phyloP scores from a whole-genome alignment of 495 filamentous ascomycete genomes.

The Trichocladium antarcticum region DNA sequence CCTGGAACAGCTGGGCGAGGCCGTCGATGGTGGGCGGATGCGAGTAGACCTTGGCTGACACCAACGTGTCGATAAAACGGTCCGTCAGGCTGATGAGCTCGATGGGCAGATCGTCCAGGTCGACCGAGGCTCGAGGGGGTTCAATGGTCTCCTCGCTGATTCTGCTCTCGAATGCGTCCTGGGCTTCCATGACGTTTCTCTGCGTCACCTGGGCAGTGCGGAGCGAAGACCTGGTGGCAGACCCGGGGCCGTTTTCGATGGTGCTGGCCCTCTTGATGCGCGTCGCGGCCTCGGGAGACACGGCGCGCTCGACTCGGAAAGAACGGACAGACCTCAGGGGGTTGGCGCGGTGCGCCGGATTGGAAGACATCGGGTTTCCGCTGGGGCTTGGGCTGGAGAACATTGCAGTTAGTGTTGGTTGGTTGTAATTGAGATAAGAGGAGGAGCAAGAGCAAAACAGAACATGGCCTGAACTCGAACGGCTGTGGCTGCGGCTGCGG shows the following conservation, averaged over 20 bases:
- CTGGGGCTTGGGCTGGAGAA: constrained; percentile 13
- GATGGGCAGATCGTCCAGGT: constrained; percentile 79
- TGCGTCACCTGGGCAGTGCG: constrained; percentile 16
- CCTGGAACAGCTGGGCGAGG: constrained; percentile 80
- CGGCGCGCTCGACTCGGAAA: constrained; percentile 18
- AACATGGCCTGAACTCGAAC: neutral
- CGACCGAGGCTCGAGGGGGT: constrained; percentile 45
- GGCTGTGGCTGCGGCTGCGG: no score
- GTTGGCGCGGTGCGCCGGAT: constrained; percentile 12
- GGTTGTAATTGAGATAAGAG: neutral
- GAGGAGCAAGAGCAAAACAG: neutral
- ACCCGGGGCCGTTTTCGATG: constrained; percentile 41
- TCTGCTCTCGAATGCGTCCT: constrained; percentile 43
- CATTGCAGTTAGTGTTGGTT: constrained; percentile 13
- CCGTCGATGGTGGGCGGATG: constrained; percentile 74
- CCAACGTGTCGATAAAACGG: constrained; percentile 90
- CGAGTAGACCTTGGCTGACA: constrained; percentile 73
- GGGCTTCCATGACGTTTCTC: constrained; percentile 13
- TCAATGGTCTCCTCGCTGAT: constrained; percentile 43
- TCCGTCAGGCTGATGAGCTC: constrained; percentile 85
- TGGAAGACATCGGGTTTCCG: constrained; percentile 19
- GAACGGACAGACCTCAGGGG: constrained; percentile 21
- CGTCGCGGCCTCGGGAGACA: constrained; percentile 18
- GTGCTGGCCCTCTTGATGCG: constrained; percentile 50
- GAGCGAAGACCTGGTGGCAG: constrained; percentile 27